These are phyloP conservation scores for Pilatotrama ljubarskyi DNA, from an alignment of 768 basidiomycete genomes.

Conservation along the genomic window DNA sequence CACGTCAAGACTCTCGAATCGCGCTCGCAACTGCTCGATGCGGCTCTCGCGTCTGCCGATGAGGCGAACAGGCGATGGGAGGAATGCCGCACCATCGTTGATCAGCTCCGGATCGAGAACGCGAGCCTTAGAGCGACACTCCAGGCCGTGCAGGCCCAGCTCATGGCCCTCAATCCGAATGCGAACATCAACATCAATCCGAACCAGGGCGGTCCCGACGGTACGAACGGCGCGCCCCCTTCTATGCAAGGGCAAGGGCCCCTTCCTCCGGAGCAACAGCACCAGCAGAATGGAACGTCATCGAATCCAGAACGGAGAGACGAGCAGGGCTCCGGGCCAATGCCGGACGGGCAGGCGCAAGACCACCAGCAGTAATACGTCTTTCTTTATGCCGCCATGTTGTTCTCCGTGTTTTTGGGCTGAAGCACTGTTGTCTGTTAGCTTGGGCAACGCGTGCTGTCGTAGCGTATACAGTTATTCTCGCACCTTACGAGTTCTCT, in stretches of 20 bases:
- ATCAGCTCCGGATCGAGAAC: conserved; percentile 84
- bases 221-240: background rate
- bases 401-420: background rate
- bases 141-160: conserved; percentile 39
- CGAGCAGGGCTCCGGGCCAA: conserved; percentile 1
- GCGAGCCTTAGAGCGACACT: conserved; percentile 74
- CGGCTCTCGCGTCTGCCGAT: conserved; percentile 82
- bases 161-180: conserved; percentile 21
- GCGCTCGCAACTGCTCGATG: conserved; percentile 81
- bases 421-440: background rate
- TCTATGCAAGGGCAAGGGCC: background rate
- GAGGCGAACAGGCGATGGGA: conserved; percentile 90
- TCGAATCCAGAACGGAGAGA: conserved; percentile 3
- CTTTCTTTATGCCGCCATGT: background rate
- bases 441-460: background rate
- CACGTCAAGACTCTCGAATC: conserved; percentile 88
- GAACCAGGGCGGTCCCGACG: background rate
- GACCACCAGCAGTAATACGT: conserved; percentile 7
- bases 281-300: background rate
- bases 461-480: background rate
- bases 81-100: conserved; percentile 86
- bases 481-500: conserved; percentile 10
- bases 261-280: background rate
- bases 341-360: conserved; percentile 19
- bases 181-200: conserved; percentile 7